A percentile compares a stretch with the other conserved stretches of the same genome.
Evolutionary conservation across 2,329 filamentous ascomycete species (phyloP).

Genomic region (Fusarium keratoplasticum): DNA sequence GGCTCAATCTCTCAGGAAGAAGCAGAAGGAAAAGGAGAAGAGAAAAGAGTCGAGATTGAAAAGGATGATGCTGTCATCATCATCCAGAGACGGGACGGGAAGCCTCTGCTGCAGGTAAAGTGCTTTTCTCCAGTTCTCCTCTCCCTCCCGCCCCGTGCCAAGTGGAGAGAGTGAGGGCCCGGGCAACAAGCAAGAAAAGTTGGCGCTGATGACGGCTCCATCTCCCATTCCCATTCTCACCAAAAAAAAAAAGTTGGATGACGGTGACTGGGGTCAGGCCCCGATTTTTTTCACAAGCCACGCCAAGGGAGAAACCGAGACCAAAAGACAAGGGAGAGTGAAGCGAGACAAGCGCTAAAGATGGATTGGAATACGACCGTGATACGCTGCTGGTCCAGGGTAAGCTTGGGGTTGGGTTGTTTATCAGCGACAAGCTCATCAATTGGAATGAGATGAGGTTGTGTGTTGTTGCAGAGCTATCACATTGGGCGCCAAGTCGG

Average conservation of each 20-base stretch:
- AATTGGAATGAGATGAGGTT: not conserved
- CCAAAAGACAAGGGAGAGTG: slow-evolving; percentile 20
- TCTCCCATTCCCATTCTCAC: not conserved
- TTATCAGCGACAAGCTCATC: not conserved
- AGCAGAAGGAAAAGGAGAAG: slow-evolving; percentile 3
- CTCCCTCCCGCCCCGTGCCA: not conserved
- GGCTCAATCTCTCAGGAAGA: not conserved
- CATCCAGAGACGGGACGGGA: not conserved
- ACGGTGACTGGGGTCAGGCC: not conserved
- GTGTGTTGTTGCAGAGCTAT: not conserved
- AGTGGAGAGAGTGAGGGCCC: slow-evolving; percentile 14
- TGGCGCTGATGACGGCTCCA: slow-evolving; percentile 27
- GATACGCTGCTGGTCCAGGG: slow-evolving; percentile 19
- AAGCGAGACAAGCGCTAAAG: slow-evolving; percentile 27
- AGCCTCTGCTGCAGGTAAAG: slow-evolving; percentile 33
- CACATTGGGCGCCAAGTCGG: not conserved
- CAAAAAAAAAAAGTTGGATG: not conserved
- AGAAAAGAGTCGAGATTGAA: slow-evolving; percentile 10
- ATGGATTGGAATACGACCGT: slow-evolving; percentile 1
- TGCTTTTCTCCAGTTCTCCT: slow-evolving; percentile 24
- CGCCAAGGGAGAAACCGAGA: slow-evolving; percentile 21
- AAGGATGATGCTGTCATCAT: slow-evolving; percentile 13
- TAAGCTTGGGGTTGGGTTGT: not conserved
- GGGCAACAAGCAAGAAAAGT: slow-evolving; percentile 17
- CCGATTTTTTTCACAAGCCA: slow-evolving; percentile 14